These are phyloP conservation scores for Coemansia sp. DNA, from an alignment of 192 early-diverging fungal species.

Conservation along the genomic window DNA sequence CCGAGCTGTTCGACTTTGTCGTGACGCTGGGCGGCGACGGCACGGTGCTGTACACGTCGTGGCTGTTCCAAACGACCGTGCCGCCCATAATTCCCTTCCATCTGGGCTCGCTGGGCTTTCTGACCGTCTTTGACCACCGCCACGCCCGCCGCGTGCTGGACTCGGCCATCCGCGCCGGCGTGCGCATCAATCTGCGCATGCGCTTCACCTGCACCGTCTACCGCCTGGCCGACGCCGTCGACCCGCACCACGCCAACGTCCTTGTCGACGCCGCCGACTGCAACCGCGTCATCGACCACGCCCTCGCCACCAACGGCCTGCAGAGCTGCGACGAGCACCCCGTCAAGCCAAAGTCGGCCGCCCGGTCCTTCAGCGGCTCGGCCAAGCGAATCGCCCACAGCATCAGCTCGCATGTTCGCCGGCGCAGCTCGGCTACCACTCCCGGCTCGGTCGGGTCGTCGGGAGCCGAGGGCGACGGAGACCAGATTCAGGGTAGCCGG, in stretches of 20 bases:
- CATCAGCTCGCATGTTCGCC: conserved; percentile 11
- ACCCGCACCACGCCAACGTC: conserved; percentile 47
- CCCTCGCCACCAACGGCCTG: conserved; percentile 46
- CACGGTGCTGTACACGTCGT: conserved; percentile 91
- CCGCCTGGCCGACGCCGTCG: conserved; percentile 54
- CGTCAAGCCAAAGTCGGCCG: background rate
- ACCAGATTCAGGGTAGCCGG: background rate
- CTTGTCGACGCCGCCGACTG: conserved; percentile 52
- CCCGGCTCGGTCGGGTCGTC: background rate
- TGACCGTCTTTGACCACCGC: conserved; percentile 85
- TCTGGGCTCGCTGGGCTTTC: conserved; percentile 92
- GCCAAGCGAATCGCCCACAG: background rate
- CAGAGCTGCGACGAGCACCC: conserved; percentile 39
- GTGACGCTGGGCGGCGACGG: conserved; percentile 97
- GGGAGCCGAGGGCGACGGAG: conserved; percentile 1
- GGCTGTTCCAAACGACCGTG: conserved; percentile 85
- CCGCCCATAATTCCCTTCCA: conserved; percentile 95
- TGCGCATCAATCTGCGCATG: conserved; percentile 89
- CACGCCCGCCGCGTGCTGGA: conserved; percentile 63
- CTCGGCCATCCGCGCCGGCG: conserved; percentile 66
- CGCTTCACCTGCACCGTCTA: conserved; percentile 92
- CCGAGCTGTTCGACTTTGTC: conserved; percentile 84
- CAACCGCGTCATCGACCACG: conserved; percentile 49
- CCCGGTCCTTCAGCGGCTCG: background rate
- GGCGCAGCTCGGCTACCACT: conserved; percentile 15